These are phyloP conservation scores for Panaeolus cyanescens DNA, from an alignment of 768 basidiomycete species.

Conservation along the genomic window DNA sequence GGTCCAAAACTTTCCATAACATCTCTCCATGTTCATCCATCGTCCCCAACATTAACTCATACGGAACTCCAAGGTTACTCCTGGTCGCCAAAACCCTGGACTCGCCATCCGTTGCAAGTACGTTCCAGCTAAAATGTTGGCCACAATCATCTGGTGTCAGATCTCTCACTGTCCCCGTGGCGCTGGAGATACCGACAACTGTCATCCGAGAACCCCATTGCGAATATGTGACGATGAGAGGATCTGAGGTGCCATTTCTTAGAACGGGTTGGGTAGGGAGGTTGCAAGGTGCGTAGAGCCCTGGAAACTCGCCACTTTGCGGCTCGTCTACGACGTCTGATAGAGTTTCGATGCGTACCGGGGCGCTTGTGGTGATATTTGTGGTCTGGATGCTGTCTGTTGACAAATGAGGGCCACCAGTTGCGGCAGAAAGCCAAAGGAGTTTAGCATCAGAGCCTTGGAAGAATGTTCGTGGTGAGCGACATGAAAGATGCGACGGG, in stretches of 20 bases:
- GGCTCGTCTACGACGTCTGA: slow-evolving; percentile 42
- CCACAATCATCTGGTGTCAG: slow-evolving; percentile 40
- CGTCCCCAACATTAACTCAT: slow-evolving; percentile 51
- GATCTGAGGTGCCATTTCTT: slow-evolving; percentile 10
- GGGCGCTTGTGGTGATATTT: slow-evolving; percentile 28
- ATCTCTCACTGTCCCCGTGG: slow-evolving; percentile 41
- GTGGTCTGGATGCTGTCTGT: slow-evolving; percentile 51
- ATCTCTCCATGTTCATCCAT: slow-evolving; percentile 24
- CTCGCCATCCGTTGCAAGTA: slow-evolving; percentile 50
- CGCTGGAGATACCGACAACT: slow-evolving; percentile 45
- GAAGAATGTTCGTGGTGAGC: slow-evolving; percentile 56
- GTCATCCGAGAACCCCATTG: slow-evolving; percentile 56
- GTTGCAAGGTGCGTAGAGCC: slow-evolving; percentile 56
- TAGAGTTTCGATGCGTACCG: slow-evolving; percentile 20
- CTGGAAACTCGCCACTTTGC: slow-evolving; percentile 48
- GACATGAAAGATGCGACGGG: slow-evolving; percentile 44
- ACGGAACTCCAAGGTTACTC: slow-evolving; percentile 48
- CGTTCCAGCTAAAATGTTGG: slow-evolving; percentile 50
- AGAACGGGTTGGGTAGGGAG: slow-evolving; percentile 40
- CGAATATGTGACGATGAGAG: slow-evolving; percentile 46
- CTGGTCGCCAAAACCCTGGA: slow-evolving; percentile 46
- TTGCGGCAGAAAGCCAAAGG: slow-evolving; percentile 55
- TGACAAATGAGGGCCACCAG: slow-evolving; percentile 63
- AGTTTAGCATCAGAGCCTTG: slow-evolving; percentile 27
- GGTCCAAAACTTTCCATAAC: slow-evolving; percentile 44